Conservation (phyloP, 2,329 filamentous ascomycete species). For the Cladosporium halotolerans region DNA sequence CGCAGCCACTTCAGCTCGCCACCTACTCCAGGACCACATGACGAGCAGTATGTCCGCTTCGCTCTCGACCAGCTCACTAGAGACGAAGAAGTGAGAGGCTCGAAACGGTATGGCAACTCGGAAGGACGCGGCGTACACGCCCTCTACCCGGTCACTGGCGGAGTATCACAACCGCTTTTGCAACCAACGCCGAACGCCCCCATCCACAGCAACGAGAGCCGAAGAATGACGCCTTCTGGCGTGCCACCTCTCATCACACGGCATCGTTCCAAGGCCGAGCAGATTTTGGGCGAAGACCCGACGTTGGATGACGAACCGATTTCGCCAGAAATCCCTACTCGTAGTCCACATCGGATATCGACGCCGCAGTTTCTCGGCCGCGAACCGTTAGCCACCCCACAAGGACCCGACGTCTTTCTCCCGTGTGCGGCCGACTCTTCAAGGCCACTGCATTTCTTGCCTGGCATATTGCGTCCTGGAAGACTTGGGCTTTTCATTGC, state of each 20-base stretch:
- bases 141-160: neutral
- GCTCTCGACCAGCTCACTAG: constrained; percentile 81
- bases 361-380: constrained; percentile 7
- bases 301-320: neutral
- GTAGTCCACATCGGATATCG: constrained; percentile 8
- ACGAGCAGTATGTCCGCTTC: constrained; percentile 82
- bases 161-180: neutral
- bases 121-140: neutral
- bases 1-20: constrained; percentile 20
- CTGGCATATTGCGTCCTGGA: constrained; percentile 61
- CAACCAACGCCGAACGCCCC: neutral
- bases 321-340: constrained; percentile 5
- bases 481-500: constrained; percentile 57
- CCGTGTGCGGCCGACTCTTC: constrained; percentile 25
- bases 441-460: constrained; percentile 58
- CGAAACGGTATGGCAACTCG: constrained; percentile 4
- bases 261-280: constrained; percentile 6
- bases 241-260: neutral
- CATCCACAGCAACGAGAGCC: neutral
- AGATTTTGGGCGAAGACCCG: constrained; percentile 8
- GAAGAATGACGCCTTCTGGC: neutral
- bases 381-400: neutral
- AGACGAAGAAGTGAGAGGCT: constrained; percentile 56
- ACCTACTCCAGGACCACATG: constrained; percentile 70
- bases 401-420: constrained; percentile 27